Conservation (phyloP, 495 filamentous ascomycete genomes). For the Aspergillus nanangensis region DNA sequence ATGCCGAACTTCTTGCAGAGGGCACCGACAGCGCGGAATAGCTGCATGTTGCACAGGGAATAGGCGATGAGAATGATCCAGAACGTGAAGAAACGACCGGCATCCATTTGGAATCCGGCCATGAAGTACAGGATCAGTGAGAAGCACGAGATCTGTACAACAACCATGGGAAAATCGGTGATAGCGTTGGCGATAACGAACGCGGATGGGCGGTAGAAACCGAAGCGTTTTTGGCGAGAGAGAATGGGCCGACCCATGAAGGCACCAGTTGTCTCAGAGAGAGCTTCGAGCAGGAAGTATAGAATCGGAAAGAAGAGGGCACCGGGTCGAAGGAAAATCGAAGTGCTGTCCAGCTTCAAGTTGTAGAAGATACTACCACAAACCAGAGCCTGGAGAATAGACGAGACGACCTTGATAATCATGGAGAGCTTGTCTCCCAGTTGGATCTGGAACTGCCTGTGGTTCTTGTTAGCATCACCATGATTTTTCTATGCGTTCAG, state of each 20-base stretch:
- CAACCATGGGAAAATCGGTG: constrained; percentile 67
- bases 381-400: constrained; percentile 35
- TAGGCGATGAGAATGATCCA: constrained; percentile 63
- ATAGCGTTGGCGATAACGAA: constrained; percentile 65
- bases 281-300: constrained; percentile 34
- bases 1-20: constrained; percentile 79
- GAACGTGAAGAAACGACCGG: constrained; percentile 76
- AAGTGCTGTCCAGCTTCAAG: constrained; percentile 28
- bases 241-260: constrained; percentile 42
- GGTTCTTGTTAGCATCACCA: neutral
- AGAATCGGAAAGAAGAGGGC: constrained; percentile 35
- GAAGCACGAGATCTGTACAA: constrained; percentile 65
- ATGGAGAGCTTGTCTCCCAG: constrained; percentile 34
- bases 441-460: constrained; percentile 35
- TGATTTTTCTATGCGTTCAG: neutral
- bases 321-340: constrained; percentile 37
- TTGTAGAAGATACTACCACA: constrained; percentile 42
- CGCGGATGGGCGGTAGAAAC: constrained; percentile 63
- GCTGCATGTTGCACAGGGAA: constrained; percentile 69
- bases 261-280: constrained; percentile 34
- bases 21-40: constrained; percentile 73
- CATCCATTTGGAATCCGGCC: constrained; percentile 58
- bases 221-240: constrained; percentile 47
- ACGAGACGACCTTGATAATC: constrained; percentile 25
- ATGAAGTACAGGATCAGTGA: constrained; percentile 78